Evolutionary conservation across 2,329 filamentous ascomycete genomes (phyloP), one percentile per base, ranked within the genome.

Genomic region (Ophiostoma himal-ulmi): DNA sequence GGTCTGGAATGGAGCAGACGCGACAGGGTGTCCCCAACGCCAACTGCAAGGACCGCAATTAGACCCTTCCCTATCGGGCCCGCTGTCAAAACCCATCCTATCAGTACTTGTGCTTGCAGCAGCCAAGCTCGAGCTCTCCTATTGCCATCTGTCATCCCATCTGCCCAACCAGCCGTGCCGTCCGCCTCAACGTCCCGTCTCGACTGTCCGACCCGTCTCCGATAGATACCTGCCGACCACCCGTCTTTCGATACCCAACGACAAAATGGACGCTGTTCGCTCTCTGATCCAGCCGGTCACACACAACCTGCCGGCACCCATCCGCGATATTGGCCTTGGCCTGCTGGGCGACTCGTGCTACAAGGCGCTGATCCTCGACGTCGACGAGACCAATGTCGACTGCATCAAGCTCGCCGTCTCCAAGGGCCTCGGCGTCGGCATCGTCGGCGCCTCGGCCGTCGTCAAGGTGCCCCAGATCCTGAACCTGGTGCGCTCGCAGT

Each of bases 381-480:
- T 99, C 78, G 91, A 96, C 81, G 84, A 91, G 76, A 86, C 88
- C 73, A 87, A 93, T 77, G 85, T 87, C 6, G 88, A 87, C 71
- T 99, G 95, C 84, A 82, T 97, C 76, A 95, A 95, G 78, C 88
- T 97, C 68, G 94, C 89, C 75, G 86, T 98, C 77, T 96, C 92
- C 77, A 99, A 99, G 83, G 93, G 86, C 3, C 89, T 99, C 20
- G 94, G 95, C 71, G 90, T 98, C 75, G 95, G 89, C 79, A 99
- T 99, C 81, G 93, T 99, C 78, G 90, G 86, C 75, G 93, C 93
- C 69, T 94, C 91, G 37, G 89, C 92, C 70, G 88, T 98, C 76
- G 94, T 99, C 83, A 99, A 99, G 83, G 89, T 99, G 36, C 95
- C 95, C 0, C 95, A 99, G 83, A 94, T 99, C 78, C 80, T 97